Percentiles rank a stretch among this genome's conserved stretches.
These are phyloP conservation scores for Polytrichum commune DNA, from an alignment of 225 moss, liverwort and hornwort genomes.

Conservation along the genomic window DNA sequence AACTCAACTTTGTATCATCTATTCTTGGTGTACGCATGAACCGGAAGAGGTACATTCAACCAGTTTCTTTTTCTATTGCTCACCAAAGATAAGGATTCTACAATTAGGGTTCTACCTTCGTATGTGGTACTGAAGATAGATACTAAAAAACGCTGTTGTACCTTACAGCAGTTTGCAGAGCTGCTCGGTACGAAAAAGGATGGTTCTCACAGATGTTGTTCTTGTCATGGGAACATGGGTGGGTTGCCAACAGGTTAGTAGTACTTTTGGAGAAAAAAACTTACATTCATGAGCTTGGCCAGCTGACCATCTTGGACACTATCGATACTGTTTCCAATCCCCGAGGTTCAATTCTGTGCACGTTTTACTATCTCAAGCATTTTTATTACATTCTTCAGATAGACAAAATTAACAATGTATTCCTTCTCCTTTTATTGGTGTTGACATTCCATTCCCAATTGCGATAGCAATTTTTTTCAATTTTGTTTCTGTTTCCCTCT, in stretches of 20 bases:
- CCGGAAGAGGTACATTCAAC: constrained; percentile 50
- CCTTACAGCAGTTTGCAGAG: no score
- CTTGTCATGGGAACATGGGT: constrained; percentile 6
- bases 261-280: constrained; percentile 89
- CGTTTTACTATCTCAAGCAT: background rate
- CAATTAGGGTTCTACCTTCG: no score
- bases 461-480: no score
- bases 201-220: background rate
- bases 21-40: constrained; percentile 92
- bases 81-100: background rate
- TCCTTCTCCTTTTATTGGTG: background rate
- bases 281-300: constrained; percentile 75
- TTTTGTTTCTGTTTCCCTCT: no score
- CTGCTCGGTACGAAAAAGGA: no score
- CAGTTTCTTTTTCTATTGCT: background rate
- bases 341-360: constrained; percentile 46
- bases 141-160: no score
- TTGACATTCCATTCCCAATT: background rate
- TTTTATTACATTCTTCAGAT: background rate
- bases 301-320: constrained; percentile 61
- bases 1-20: constrained; percentile 90
- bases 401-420: no score
- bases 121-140: no score
- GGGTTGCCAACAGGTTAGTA: constrained; percentile 57
- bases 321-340: constrained; percentile 79